phyloP scores from a whole-genome alignment of 2,329 filamentous ascomycete genomes.

The Myriosclerotinia scirpicola region DNA sequence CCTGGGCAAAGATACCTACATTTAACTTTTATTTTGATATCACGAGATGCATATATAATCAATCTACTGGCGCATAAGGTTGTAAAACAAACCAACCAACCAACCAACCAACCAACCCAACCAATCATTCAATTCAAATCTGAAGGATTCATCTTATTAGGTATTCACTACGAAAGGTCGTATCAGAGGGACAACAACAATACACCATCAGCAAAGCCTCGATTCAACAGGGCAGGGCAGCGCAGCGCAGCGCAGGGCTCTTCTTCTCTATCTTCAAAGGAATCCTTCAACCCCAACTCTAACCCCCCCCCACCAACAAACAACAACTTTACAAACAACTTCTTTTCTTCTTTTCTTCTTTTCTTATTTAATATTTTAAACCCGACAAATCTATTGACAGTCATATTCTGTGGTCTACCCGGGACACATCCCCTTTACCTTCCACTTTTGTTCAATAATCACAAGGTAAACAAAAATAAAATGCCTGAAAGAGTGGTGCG shows the following conservation, averaged over 20 bases:
- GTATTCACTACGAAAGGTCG: conserved; percentile 1
- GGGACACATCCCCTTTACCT: background rate
- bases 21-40: background rate
- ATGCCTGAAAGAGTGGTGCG: conserved; percentile 37
- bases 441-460: background rate
- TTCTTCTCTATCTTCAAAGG: background rate
- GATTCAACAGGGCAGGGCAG: background rate
- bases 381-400: background rate
- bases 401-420: background rate
- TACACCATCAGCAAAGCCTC: conserved; percentile 13
- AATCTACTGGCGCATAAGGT: background rate
- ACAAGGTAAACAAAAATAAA: conserved; percentile 4
- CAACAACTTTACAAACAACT: background rate
- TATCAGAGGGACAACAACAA: conserved; percentile 13
- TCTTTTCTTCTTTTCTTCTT: background rate
- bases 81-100: conserved; percentile 4
- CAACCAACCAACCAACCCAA: background rate
- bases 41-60: background rate
- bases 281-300: background rate
- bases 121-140: background rate
- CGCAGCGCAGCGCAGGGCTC: too few relatives aligned
- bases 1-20: too few relatives aligned
- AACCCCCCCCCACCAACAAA: conserved; percentile 7
- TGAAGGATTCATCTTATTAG: background rate
- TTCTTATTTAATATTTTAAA: background rate